phyloP scores from a whole-genome alignment of 2,329 filamentous ascomycete genomes.

The Stagonosporopsis cucurbitacearum region DNA sequence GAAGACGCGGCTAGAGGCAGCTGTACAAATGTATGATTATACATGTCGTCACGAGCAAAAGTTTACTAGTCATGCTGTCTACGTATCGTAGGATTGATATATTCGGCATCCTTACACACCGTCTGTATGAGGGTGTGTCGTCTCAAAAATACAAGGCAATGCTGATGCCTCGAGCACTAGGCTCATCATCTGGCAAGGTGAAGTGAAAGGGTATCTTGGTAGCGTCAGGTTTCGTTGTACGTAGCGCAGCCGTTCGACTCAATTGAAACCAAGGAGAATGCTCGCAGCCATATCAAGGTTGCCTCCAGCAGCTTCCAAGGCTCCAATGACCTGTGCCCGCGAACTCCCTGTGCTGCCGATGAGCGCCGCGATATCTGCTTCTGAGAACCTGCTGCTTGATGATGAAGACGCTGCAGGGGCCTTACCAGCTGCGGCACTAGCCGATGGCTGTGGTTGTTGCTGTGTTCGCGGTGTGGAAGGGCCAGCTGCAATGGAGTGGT shows the following conservation, averaged over 20 bases:
- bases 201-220: slow-evolving; percentile 13
- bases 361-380: slow-evolving; percentile 76
- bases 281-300: slow-evolving; percentile 89
- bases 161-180: slow-evolving; percentile 2
- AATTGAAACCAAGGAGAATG: slow-evolving; percentile 64
- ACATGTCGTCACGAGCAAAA: neutral
- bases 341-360: slow-evolving; percentile 75
- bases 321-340: slow-evolving; percentile 76
- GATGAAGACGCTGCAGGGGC: slow-evolving; percentile 24
- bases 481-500: slow-evolving; percentile 26
- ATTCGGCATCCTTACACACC: neutral
- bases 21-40: neutral
- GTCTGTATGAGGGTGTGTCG: neutral
- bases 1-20: too few species aligned
- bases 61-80: neutral
- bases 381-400: slow-evolving; percentile 53
- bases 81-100: slow-evolving; percentile 3
- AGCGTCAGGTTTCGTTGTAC: neutral
- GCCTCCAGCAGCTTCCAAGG: slow-evolving; percentile 81
- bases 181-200: neutral
- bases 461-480: slow-evolving; percentile 17
- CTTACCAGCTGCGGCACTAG: slow-evolving; percentile 24
- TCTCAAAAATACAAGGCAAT: slow-evolving; percentile 16
- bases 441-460: slow-evolving; percentile 4
- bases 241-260: neutral